Evolutionary conservation across 164 flowering plant genomes (phyloP).

Genomic region (Piper longum): DNA sequence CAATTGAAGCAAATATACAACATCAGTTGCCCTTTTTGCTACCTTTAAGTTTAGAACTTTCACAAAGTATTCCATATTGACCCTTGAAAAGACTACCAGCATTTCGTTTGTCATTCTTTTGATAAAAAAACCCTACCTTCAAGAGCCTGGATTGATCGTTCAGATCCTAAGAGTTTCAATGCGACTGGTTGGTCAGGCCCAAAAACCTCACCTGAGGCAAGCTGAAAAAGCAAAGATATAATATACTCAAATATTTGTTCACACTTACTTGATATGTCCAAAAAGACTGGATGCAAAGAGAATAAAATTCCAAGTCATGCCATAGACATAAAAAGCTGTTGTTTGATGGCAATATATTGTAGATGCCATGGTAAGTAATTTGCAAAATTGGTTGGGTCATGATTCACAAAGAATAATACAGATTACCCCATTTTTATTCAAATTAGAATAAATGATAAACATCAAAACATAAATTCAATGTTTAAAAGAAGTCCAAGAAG

Average conservation of each 20-base stretch:
- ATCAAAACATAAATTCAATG: no score
- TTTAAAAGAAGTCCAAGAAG: background rate
- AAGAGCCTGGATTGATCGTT: constrained; percentile 74
- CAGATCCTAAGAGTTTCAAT: constrained; percentile 77
- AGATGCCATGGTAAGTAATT: no score
- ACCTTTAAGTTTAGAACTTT: background rate
- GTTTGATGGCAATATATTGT: no score
- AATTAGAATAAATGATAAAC: no score
- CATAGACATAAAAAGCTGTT: no score
- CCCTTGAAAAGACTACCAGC: background rate
- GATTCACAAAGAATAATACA: no score
- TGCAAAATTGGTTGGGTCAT: no score
- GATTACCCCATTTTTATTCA: no score
- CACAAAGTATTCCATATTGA: background rate
- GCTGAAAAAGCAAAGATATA: constrained; percentile 27
- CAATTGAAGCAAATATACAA: no score
- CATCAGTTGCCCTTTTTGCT: background rate
- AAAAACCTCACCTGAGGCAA: constrained; percentile 93
- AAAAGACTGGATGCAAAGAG: background rate
- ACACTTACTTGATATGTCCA: background rate
- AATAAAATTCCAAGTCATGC: background rate
- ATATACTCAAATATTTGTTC: constrained; percentile 1
- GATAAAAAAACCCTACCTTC: constrained; percentile 40
- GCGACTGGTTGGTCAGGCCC: constrained; percentile 89
- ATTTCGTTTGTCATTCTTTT: background rate